Evolutionary conservation across 345 rosid genomes (phyloP), one percentile per base, ranked within the genome.

Genomic region (Populus pruinosa): DNA sequence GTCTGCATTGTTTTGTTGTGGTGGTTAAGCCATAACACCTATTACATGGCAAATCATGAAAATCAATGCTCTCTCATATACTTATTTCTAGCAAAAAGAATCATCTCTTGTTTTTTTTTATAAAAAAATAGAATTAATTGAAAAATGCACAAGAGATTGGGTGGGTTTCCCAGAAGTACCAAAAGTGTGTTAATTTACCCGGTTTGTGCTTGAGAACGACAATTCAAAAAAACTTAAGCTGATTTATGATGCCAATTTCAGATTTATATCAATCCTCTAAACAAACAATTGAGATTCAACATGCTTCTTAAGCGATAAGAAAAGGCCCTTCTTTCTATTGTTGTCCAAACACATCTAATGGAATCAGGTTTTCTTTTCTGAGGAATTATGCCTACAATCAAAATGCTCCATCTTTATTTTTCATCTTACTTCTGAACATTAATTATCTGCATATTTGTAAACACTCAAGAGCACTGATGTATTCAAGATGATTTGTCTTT

Each of bases 401-500:
- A 14, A 36, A 53, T 21, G 27, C 25, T 20, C 8, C 44, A n/a
- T 56, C 18, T 21, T 39, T 55, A 2, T 8, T 35, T 18, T 25
- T 23, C 39, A 23, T 25, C 74, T 33, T 12, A 17, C 39, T 25
- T 13, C 17, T 56, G 53, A 18, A 13, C 14, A 56, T 35, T 63
- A 61, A 43, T 56, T 36, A 50, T 38, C 17, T 76, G 71, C 72
- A 16, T 56, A 23, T 8, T n/a, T 21, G 63, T 9, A 56, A 56
- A n/a, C 9, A 56, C 63, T 56, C 11, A 25, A 44, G 70, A 33
- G 29, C 77, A 59, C 62, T 71, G n/a, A 39, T 14, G 63, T n/a
- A 33, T 31, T 65, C 36, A 65, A 65, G 69, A 73, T 65, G 76
- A 79, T 35, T 63, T 44, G 7, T 76, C 44, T 69, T 81, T 77